phyloP scores from a whole-genome alignment of 176 grass and related monocot species.

The Hordeum marinum region DNA sequence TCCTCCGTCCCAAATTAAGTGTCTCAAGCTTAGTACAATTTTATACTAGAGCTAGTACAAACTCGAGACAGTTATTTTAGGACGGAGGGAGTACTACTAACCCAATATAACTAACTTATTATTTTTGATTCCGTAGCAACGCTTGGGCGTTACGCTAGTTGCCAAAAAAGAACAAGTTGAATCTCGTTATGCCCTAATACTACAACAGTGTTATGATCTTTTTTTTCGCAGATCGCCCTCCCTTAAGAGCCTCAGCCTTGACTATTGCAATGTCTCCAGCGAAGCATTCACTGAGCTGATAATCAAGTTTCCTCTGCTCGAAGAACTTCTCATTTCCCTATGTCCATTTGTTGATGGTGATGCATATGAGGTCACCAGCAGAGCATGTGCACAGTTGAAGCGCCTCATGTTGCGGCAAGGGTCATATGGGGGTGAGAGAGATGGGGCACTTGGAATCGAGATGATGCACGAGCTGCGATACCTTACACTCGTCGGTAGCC shows the following conservation, averaged over 20 bases:
- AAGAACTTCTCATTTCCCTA: slow-evolving; percentile 14
- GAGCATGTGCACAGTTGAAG: slow-evolving; percentile 8
- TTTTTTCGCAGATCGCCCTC: background rate
- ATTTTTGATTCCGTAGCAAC: too few species aligned
- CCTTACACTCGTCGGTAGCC: background rate
- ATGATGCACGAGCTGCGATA: slow-evolving; percentile 9
- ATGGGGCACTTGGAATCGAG: background rate
- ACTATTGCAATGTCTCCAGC: background rate
- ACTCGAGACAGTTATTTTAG: too few species aligned
- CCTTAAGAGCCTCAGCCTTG: slow-evolving; percentile 5
- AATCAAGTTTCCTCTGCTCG: slow-evolving; percentile 1
- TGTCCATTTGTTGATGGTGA: slow-evolving; percentile 9
- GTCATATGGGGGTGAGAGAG: background rate
- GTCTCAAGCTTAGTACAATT: too few species aligned
- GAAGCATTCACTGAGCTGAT: slow-evolving; percentile 19
- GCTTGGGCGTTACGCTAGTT: background rate
- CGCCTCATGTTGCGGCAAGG: slow-evolving; percentile 17
- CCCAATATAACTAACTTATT: too few species aligned
- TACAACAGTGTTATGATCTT: background rate
- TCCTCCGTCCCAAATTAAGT: too few species aligned
- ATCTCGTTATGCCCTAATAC: background rate
- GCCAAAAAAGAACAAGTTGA: background rate
- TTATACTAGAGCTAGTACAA: too few species aligned
- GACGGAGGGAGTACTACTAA: too few species aligned
- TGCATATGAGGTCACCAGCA: slow-evolving; percentile 13